Evolutionary conservation across 305 asterid genomes (phyloP).

Genomic region (Fraxinus ornus): DNA sequence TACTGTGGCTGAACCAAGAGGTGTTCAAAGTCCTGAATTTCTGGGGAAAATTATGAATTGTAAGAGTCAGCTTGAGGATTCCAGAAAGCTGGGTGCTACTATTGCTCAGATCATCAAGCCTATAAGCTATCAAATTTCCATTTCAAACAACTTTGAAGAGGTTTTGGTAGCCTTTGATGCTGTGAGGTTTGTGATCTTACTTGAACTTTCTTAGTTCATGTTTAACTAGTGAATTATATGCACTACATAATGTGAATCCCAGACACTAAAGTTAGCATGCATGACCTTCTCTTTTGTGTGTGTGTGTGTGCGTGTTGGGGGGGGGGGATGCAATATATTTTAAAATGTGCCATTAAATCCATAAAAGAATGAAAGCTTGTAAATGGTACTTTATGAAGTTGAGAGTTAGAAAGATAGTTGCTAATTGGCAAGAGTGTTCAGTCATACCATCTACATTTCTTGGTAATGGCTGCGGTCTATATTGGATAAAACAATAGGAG

Average conservation of each 20-base stretch:
- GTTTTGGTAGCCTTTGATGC: conserved; percentile 72
- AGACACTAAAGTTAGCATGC: not conserved
- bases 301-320: too few species aligned
- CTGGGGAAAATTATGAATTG: conserved; percentile 28
- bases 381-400: not conserved
- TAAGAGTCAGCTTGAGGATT: conserved; percentile 43
- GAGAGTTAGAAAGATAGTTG: not conserved
- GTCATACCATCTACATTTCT: not conserved
- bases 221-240: not conserved
- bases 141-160: conserved; percentile 53
- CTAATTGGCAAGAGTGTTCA: not conserved
- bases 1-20: conserved; percentile 28
- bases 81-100: conserved; percentile 43
- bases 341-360: not conserved
- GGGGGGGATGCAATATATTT: not conserved
- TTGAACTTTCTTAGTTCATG: too few species aligned
- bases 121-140: conserved; percentile 52
- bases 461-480: not conserved
- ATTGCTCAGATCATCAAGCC: conserved; percentile 67
- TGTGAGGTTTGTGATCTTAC: conserved; percentile 56
- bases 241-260: conserved; percentile 1
- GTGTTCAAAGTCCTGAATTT: conserved; percentile 37
- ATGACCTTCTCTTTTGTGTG: not conserved
- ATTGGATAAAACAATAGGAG: not conserved
- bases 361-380: not conserved